phyloP scores from a whole-genome alignment of 768 basidiomycete species.

The Russula emetica region DNA sequence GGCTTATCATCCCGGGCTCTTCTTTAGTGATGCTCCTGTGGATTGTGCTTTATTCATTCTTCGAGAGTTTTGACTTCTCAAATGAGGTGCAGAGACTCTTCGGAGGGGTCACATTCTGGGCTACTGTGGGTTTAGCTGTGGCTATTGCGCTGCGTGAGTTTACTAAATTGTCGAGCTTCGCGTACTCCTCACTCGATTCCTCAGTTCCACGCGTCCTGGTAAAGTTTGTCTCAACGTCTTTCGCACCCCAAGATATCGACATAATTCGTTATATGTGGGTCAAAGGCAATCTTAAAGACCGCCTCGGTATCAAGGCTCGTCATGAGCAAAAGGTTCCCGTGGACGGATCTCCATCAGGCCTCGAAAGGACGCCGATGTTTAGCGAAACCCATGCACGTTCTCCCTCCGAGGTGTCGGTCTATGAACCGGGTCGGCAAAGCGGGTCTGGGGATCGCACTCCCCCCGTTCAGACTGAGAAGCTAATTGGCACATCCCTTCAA shows the following conservation, averaged over 20 bases:
- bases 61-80: constrained; percentile 66
- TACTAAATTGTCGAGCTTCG: not conserved
- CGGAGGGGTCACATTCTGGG: constrained; percentile 80
- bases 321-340: constrained; percentile 39
- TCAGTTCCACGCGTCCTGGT: constrained; percentile 80
- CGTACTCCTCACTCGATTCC: constrained; percentile 7
- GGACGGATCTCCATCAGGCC: constrained; percentile 31
- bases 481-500: constrained; percentile 1
- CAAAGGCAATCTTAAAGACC: constrained; percentile 74
- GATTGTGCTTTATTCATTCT: constrained; percentile 84
- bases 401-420: constrained; percentile 55
- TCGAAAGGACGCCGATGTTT: constrained; percentile 73
- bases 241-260: constrained; percentile 80
- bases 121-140: constrained; percentile 64
- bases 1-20: constrained; percentile 76
- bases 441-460: constrained; percentile 33
- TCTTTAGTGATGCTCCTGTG: constrained; percentile 80
- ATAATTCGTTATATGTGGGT: constrained; percentile 94
- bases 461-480: constrained; percentile 5
- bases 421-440: constrained; percentile 45
- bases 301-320: constrained; percentile 60
- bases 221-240: constrained; percentile 67
- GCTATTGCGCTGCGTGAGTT: constrained; percentile 66
- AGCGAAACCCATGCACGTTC: constrained; percentile 59
- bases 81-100: constrained; percentile 72